These are phyloP conservation scores for Silene uniflora DNA, from an alignment of 148 eudicot species.

Conservation along the genomic window DNA sequence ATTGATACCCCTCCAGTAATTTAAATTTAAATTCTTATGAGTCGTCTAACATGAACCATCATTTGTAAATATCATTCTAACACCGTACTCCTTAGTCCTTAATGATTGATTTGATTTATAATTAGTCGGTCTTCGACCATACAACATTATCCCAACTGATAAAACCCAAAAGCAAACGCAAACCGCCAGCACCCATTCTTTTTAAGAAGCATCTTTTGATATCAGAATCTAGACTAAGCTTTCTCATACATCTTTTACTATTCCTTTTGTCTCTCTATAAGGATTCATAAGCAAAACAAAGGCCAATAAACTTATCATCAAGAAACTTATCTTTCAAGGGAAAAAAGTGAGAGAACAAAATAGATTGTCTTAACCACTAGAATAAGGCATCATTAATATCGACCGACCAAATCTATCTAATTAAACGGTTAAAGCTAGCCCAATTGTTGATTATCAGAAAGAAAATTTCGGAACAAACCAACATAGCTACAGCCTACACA, in stretches of 20 bases:
- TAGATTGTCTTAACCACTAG: not conserved
- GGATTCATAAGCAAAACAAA: constrained; percentile 10
- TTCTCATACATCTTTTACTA: constrained; percentile 1
- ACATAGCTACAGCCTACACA: too few species aligned
- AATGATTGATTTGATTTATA: not conserved
- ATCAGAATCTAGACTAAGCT: not conserved
- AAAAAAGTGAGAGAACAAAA: not conserved
- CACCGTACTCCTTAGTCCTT: not conserved
- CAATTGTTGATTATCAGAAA: not conserved
- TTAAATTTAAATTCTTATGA: too few species aligned
- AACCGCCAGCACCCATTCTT: constrained; percentile 14
- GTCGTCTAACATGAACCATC: not conserved
- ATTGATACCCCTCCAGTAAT: too few species aligned
- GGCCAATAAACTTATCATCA: not conserved
- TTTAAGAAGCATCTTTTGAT: constrained; percentile 3
- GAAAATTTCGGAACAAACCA: not conserved
- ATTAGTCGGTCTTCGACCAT: not conserved
- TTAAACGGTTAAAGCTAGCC: not conserved
- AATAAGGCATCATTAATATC: not conserved
- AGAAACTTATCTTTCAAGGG: not conserved
- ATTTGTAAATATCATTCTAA: not conserved
- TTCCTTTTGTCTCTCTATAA: constrained; percentile 4
- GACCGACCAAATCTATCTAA: not conserved
- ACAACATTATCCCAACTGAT: not conserved
- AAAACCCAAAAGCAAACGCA: constrained; percentile 10